Evolutionary conservation across 768 basidiomycete genomes (phyloP).

Genomic region (Daedalea quercina): DNA sequence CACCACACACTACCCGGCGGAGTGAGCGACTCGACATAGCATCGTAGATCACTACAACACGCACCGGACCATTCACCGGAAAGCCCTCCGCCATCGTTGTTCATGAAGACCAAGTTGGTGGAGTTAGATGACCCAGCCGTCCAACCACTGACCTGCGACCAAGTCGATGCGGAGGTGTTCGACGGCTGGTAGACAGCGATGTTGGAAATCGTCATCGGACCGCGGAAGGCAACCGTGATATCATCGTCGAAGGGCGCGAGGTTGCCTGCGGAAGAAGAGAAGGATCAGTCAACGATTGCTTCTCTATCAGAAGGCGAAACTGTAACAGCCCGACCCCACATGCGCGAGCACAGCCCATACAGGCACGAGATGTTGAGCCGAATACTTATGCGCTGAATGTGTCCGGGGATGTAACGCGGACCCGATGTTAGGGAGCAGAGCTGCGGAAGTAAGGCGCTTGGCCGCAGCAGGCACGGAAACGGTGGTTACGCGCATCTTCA

Average conservation of each 20-base stretch:
- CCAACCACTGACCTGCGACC: constrained; percentile 22
- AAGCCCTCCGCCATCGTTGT: constrained; percentile 21
- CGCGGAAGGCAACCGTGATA: constrained; percentile 21
- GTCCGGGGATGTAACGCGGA: too few relatives aligned
- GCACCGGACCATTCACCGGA: constrained; percentile 23
- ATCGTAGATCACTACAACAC: constrained; percentile 1
- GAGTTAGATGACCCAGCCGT: constrained; percentile 8
- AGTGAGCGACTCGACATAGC: not conserved
- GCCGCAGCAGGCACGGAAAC: not conserved
- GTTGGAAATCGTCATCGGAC: constrained; percentile 20
- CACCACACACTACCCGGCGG: constrained; percentile 19
- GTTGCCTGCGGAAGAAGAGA: constrained; percentile 8
- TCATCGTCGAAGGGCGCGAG: constrained; percentile 26
- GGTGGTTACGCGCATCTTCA: not conserved
- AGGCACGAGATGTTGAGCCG: too few relatives aligned
- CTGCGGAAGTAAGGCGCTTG: too few relatives aligned
- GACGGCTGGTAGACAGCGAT: constrained; percentile 24
- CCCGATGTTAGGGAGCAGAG: too few relatives aligned
- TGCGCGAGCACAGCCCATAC: too few relatives aligned
- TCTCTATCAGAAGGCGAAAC: not conserved
- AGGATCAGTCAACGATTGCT: not conserved
- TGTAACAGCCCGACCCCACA: too few relatives aligned
- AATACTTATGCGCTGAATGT: not conserved
- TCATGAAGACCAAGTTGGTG: constrained; percentile 25
- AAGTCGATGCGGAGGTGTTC: constrained; percentile 17